A percentile compares a stretch with the other conserved stretches of the same genome.
Evolutionary conservation across 169 alveolate genomes (phyloP).

Genomic region (Babesia gibsoni): DNA sequence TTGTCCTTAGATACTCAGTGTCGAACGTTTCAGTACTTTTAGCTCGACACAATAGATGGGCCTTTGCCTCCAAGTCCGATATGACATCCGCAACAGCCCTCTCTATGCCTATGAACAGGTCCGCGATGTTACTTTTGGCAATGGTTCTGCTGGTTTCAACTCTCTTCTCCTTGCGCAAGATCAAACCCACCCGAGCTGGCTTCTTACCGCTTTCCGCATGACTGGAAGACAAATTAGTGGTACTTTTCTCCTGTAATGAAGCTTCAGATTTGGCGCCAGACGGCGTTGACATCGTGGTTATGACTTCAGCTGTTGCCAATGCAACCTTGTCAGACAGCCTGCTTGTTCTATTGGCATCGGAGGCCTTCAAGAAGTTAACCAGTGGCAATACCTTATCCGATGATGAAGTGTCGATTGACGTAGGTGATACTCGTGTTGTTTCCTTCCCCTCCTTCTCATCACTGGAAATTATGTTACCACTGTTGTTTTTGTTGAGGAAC

Average conservation of each 20-base stretch:
- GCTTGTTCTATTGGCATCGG: neutral
- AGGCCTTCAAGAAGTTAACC: neutral
- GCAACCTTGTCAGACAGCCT: neutral
- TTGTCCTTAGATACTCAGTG: slow-evolving; percentile 18
- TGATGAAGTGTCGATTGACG: neutral
- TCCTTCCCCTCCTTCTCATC: neutral
- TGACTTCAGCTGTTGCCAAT: neutral
- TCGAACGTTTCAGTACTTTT: slow-evolving; percentile 30
- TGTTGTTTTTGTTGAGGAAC: too few relatives aligned
- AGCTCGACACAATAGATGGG: slow-evolving; percentile 9
- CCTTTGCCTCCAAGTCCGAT: slow-evolving; percentile 7
- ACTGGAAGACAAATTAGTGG: neutral
- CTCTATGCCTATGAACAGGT: neutral
- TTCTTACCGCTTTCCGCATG: neutral
- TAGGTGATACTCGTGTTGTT: neutral
- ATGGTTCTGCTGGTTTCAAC: neutral
- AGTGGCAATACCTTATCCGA: neutral
- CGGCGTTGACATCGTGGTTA: neutral
- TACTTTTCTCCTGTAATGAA: neutral
- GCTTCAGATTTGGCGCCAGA: neutral
- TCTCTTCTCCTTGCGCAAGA: neutral
- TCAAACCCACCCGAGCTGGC: neutral
- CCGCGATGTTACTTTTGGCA: neutral
- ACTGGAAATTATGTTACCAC: neutral
- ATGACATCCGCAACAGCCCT: neutral